A percentile compares a stretch with the other conserved stretches of the same genome.
Conservation (phyloP, 768 basidiomycete genomes). For the Termitomyces sp. region DNA sequence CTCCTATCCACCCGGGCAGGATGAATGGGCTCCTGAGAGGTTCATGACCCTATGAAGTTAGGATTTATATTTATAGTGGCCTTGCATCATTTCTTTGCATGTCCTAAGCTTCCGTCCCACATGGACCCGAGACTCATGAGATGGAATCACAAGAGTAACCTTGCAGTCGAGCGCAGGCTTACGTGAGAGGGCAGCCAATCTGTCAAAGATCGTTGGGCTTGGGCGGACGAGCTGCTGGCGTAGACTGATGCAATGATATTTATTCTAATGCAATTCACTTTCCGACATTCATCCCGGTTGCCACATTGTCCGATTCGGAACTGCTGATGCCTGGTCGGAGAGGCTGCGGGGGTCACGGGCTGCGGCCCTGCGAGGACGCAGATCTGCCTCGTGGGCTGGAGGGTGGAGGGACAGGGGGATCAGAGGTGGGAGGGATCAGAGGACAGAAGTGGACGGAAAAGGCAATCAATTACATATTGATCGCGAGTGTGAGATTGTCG, state of each 20-base stretch:
- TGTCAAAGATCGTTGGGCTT: background rate
- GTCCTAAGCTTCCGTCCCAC: conserved; percentile 7
- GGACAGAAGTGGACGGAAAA: background rate
- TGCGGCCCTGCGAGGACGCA: background rate
- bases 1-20: background rate
- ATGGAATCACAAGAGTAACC: background rate
- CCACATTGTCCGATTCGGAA: background rate
- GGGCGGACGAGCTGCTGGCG: background rate
- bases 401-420: background rate
- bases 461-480: conserved; percentile 12
- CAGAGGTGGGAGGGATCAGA: background rate
- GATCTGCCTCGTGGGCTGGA: background rate
- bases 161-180: background rate
- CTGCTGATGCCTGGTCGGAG: too few species aligned
- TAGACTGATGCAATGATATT: too few species aligned
- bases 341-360: background rate
- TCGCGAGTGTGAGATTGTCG: conserved; percentile 14
- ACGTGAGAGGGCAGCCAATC: conserved; percentile 1
- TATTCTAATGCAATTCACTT: too few species aligned
- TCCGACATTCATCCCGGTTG: background rate
- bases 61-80: background rate
- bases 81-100: background rate
- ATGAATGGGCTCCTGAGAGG: background rate
- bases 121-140: conserved; percentile 8
- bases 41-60: conserved; percentile 1